phyloP scores from a whole-genome alignment of 352 stramenopile genomes.

The Phytophthora sansomeana region DNA sequence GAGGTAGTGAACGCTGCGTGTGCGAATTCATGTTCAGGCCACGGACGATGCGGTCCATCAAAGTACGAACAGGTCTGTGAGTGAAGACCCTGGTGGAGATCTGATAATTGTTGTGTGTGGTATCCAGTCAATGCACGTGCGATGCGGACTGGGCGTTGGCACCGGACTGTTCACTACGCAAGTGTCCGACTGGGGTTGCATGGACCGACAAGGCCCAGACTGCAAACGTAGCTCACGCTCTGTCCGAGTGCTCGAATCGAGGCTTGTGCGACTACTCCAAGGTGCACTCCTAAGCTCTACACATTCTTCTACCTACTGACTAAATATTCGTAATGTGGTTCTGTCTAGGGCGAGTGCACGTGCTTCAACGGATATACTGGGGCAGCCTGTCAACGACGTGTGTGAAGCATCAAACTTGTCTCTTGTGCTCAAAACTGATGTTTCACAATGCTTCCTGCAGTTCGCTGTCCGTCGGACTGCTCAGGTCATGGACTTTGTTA shows the following conservation, averaged over 20 bases:
- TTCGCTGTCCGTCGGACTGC: constrained; percentile 66
- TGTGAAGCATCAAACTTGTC: neutral
- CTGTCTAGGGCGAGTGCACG: constrained; percentile 54
- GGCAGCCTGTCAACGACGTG: constrained; percentile 66
- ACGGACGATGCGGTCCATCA: constrained; percentile 55
- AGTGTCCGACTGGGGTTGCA: constrained; percentile 70
- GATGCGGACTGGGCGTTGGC: constrained; percentile 67
- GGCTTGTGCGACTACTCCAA: constrained; percentile 70
- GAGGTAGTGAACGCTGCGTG: constrained; percentile 43
- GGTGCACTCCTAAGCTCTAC: constrained; percentile 15
- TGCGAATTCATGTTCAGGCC: constrained; percentile 71
- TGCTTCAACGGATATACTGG: constrained; percentile 69
- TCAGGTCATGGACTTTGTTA: constrained; percentile 73
- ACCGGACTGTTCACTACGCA: constrained; percentile 74
- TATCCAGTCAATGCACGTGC: constrained; percentile 70
- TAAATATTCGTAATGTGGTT: neutral
- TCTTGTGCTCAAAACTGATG: neutral
- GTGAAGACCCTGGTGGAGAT: neutral
- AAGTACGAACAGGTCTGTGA: constrained; percentile 42
- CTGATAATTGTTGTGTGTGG: neutral
- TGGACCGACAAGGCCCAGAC: constrained; percentile 86
- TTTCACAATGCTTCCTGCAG: constrained; percentile 25
- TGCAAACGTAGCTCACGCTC: constrained; percentile 60
- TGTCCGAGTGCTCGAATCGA: constrained; percentile 68
- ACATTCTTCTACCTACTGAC: neutral